Conservation (phyloP, 805 yeast genomes). For the Teunomyces tritomae region DNA sequence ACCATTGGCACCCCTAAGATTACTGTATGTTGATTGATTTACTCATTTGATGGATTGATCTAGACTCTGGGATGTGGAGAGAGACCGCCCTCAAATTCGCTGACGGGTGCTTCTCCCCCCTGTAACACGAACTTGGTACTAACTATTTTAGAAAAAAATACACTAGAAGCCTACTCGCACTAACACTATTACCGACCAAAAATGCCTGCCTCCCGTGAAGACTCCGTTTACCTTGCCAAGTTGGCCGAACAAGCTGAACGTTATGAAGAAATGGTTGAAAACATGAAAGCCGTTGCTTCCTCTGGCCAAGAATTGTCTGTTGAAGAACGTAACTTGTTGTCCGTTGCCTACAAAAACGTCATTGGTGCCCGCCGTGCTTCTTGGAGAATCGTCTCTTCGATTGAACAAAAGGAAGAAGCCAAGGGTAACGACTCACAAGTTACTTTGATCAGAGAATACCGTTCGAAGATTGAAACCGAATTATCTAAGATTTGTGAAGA, state of each 20-base stretch:
- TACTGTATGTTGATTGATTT: neutral
- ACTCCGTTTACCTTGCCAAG: slow-evolving; percentile 95
- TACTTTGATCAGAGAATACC: slow-evolving; percentile 84
- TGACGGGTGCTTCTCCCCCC: neutral
- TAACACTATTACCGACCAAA: slow-evolving; percentile 7
- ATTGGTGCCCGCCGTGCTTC: slow-evolving; percentile 99
- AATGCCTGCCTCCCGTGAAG: slow-evolving; percentile 91
- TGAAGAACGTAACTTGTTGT: slow-evolving; percentile 95
- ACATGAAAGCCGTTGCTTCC: slow-evolving; percentile 96
- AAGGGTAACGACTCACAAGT: slow-evolving; percentile 94
- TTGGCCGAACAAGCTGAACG: slow-evolving; percentile 99
- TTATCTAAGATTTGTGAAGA: slow-evolving; percentile 92
- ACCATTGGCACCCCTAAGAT: neutral
- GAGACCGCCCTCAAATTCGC: neutral
- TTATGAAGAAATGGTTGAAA: slow-evolving; percentile 98
- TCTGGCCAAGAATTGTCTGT: slow-evolving; percentile 93
- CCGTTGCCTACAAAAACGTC: slow-evolving; percentile 97
- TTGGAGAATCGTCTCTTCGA: slow-evolving; percentile 97
- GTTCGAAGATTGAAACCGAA: slow-evolving; percentile 91
- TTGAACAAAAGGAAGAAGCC: slow-evolving; percentile 96
- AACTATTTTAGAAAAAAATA: neutral
- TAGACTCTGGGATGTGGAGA: neutral
- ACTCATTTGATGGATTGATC: neutral
- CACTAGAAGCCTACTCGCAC: neutral
- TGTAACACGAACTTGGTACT: slow-evolving; percentile 1